These are phyloP conservation scores for Monilinia fructicola DNA, from an alignment of 2,329 filamentous ascomycete species.

Conservation along the genomic window DNA sequence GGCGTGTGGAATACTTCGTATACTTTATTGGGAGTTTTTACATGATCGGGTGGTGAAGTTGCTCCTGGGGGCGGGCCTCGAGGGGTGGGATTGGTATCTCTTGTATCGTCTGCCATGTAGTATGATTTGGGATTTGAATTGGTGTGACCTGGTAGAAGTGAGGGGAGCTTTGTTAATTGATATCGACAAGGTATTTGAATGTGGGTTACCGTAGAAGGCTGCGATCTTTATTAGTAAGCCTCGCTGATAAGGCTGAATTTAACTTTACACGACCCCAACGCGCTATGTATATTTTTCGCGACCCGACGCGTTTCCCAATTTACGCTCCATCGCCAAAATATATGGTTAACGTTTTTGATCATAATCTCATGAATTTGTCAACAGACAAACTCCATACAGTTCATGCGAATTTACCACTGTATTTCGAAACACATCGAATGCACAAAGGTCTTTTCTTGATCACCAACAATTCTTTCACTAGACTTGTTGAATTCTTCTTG, in stretches of 20 bases:
- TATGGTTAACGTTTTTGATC: conserved; percentile 10
- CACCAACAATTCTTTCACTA: conserved; percentile 37
- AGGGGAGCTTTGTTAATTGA: conserved; percentile 19
- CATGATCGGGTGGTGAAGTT: conserved; percentile 41
- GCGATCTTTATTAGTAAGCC: neutral
- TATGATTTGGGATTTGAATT: conserved; percentile 3
- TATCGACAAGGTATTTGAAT: conserved; percentile 3
- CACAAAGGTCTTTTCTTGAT: neutral
- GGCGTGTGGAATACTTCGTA: conserved; percentile 45
- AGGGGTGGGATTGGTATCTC: conserved; percentile 34
- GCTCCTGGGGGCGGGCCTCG: conserved; percentile 42
- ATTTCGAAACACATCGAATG: neutral
- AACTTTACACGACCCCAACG: conserved; percentile 15
- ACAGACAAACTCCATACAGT: neutral
- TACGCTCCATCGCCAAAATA: conserved; percentile 4
- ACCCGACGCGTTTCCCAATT: conserved; percentile 15
- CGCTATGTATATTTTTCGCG: conserved; percentile 18
- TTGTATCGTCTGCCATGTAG: conserved; percentile 42
- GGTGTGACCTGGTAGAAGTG: neutral
- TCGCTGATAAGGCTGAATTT: conserved; percentile 10
- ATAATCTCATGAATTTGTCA: conserved; percentile 22
- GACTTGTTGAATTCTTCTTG: conserved; percentile 29
- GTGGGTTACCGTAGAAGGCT: conserved; percentile 20
- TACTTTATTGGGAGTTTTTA: conserved; percentile 41
- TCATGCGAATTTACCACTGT: neutral